Evolutionary conservation across 139 green algal species (phyloP).

Genomic region (Parachlorella kessleri): DNA sequence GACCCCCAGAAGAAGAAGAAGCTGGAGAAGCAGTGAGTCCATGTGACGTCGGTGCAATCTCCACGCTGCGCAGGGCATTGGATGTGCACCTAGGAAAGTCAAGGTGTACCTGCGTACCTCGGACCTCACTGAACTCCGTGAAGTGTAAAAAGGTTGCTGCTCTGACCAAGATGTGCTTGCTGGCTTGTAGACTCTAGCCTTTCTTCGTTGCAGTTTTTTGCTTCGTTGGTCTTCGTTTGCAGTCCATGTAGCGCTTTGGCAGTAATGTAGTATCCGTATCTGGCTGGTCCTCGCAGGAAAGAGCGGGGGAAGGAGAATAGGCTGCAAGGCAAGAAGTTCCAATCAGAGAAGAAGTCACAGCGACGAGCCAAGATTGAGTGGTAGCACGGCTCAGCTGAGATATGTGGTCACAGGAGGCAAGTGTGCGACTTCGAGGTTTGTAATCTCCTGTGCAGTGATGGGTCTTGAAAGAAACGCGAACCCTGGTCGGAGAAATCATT

Average conservation of each 20-base stretch:
- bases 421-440: too few species aligned
- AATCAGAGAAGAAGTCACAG: slow-evolving; percentile 80
- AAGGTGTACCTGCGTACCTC: background rate
- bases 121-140: background rate
- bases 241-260: too few species aligned
- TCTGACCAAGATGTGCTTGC: background rate
- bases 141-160: background rate
- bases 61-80: background rate
- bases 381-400: slow-evolving; percentile 25
- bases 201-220: too few species aligned
- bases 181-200: too few species aligned
- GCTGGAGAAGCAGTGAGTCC: slow-evolving; percentile 67
- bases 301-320: slow-evolving; percentile 78
- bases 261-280: too few species aligned
- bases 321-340: slow-evolving; percentile 78
- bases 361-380: slow-evolving; percentile 67
- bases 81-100: too few species aligned
- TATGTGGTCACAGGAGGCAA: too few species aligned
- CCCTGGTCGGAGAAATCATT: too few species aligned
- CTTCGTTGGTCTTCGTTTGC: too few species aligned
- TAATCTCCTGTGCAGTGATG: too few species aligned
- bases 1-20: slow-evolving; percentile 83
- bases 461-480: too few species aligned
- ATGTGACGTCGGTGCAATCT: background rate
- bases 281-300: slow-evolving; percentile 57